Percentiles rank a stretch among this genome's conserved stretches.
Evolutionary conservation across 1,139 yeast genomes (phyloP).

Genomic region (Sugiyamaella pinicola): DNA sequence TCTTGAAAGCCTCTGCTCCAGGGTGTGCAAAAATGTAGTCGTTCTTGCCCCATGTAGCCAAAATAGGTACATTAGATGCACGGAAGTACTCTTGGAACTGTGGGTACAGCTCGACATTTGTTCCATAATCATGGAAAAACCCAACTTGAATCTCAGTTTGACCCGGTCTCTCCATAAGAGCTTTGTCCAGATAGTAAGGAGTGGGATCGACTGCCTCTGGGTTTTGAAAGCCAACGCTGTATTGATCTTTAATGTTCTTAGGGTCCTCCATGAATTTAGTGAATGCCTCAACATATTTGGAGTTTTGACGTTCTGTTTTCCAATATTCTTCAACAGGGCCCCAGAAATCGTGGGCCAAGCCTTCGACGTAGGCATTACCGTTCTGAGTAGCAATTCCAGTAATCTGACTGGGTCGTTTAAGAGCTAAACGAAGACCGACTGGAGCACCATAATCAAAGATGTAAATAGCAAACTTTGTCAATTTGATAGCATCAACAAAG

Average conservation of each 20-base stretch:
- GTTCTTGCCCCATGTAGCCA: conserved; percentile 50
- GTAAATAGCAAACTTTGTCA: conserved; percentile 43
- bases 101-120: conserved; percentile 45
- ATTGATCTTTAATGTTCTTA: conserved; percentile 39
- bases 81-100: conserved; percentile 46
- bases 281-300: conserved; percentile 29
- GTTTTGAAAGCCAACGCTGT: conserved; percentile 41
- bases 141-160: conserved; percentile 42
- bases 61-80: conserved; percentile 43
- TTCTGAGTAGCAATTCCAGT: conserved; percentile 46
- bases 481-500: conserved; percentile 40
- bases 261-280: conserved; percentile 31
- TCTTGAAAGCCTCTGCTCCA: conserved; percentile 47
- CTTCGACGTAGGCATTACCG: conserved; percentile 51
- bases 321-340: conserved; percentile 43
- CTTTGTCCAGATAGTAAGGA: conserved; percentile 42
- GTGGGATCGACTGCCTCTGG: conserved; percentile 41
- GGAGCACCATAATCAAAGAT: conserved; percentile 53
- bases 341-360: conserved; percentile 46
- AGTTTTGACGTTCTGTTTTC: conserved; percentile 32
- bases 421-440: conserved; percentile 45
- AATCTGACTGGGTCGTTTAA: conserved; percentile 41
- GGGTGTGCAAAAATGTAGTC: conserved; percentile 43
- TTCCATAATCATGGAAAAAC: conserved; percentile 45
- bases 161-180: conserved; percentile 38